phyloP scores from a whole-genome alignment of 2,329 filamentous ascomycete genomes.

The Intubia oerlemansii region DNA sequence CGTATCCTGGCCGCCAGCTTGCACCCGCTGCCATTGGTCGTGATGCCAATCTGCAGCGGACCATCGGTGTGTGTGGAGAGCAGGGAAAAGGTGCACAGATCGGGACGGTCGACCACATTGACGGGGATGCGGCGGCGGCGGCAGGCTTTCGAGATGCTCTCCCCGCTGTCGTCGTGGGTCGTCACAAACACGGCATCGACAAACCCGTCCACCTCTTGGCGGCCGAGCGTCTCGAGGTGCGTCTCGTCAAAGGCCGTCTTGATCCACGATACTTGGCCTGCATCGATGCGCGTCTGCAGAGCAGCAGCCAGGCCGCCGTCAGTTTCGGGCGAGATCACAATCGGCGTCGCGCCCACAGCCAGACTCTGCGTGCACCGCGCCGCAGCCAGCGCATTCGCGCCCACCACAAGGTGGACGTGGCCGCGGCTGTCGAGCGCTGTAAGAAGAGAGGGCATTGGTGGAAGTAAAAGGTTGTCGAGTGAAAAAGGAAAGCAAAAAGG shows the following conservation, averaged over 20 bases:
- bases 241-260: slow-evolving; percentile 36
- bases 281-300: slow-evolving; percentile 41
- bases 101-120: slow-evolving; percentile 75
- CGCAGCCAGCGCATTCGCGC: slow-evolving; percentile 71
- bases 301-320: slow-evolving; percentile 28
- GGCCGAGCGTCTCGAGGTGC: slow-evolving; percentile 57
- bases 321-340: slow-evolving; percentile 47
- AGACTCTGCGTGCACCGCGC: slow-evolving; percentile 63
- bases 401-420: slow-evolving; percentile 68
- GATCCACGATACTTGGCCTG: slow-evolving; percentile 43
- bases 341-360: slow-evolving; percentile 59
- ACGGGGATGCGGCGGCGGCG: slow-evolving; percentile 65
- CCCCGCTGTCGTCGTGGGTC: neutral
- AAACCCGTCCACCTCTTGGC: slow-evolving; percentile 52
- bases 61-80: slow-evolving; percentile 80
- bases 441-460: slow-evolving; percentile 36
- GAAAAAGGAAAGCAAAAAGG: neutral
- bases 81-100: slow-evolving; percentile 74
- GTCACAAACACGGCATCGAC: slow-evolving; percentile 93
- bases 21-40: slow-evolving; percentile 85
- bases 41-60: slow-evolving; percentile 83
- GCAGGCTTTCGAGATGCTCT: slow-evolving; percentile 49
- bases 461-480: slow-evolving; percentile 7
- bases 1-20: slow-evolving; percentile 80
- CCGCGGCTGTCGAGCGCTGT: slow-evolving; percentile 48